Conservation (phyloP, 2,329 filamentous ascomycete species). For the Aschersonia sp. region DNA sequence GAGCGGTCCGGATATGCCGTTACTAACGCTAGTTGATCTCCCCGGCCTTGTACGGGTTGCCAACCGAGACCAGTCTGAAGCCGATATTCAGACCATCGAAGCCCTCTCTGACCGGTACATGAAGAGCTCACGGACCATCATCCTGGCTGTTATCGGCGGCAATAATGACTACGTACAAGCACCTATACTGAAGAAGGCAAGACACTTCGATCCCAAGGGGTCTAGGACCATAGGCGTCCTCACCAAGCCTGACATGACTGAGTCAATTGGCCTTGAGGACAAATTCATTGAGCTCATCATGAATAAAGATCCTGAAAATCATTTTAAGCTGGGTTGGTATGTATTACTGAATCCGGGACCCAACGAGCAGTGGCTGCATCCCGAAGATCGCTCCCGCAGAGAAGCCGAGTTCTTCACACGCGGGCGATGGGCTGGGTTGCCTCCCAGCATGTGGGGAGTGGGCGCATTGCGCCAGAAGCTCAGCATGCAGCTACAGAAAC, state of each 20-base stretch:
- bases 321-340: constrained; percentile 37
- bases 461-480: constrained; percentile 31
- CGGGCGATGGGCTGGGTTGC: constrained; percentile 32
- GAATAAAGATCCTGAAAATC: constrained; percentile 33
- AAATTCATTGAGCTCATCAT: constrained; percentile 38
- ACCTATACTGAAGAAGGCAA: constrained; percentile 34
- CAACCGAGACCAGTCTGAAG: constrained; percentile 35
- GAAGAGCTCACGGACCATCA: constrained; percentile 39
- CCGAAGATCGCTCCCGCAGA: constrained; percentile 23
- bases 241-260: constrained; percentile 37
- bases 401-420: constrained; percentile 34
- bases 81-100: constrained; percentile 37
- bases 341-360: constrained; percentile 34
- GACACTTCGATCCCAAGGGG: constrained; percentile 33
- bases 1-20: constrained; percentile 40
- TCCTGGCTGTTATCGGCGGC: constrained; percentile 38
- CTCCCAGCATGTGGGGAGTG: constrained; percentile 31
- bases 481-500: constrained; percentile 32
- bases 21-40: constrained; percentile 47
- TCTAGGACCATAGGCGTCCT: constrained; percentile 35
- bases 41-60: constrained; percentile 41
- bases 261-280: constrained; percentile 35
- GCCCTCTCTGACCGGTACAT: constrained; percentile 37
- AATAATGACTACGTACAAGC: constrained; percentile 41
- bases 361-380: constrained; percentile 27